Percentiles rank a stretch among this genome's conserved stretches.
Evolutionary conservation across 2,329 filamentous ascomycete genomes (phyloP).

Genomic region (Neonectria hederae): DNA sequence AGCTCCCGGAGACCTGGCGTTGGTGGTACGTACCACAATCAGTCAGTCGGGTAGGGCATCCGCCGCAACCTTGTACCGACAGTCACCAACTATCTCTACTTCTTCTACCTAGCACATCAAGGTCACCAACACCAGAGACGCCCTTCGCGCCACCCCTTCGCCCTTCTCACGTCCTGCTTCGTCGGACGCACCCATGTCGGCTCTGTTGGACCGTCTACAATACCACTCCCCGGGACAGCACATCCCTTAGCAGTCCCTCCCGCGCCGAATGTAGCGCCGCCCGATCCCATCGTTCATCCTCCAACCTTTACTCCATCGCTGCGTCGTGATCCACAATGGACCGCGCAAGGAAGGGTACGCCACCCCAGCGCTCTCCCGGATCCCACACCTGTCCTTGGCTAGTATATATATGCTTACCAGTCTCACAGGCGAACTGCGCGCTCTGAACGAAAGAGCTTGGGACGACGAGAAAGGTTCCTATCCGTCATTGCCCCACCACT

Average conservation of each 20-base stretch:
- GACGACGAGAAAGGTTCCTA: conserved; percentile 80
- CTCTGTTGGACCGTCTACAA: conserved; percentile 48
- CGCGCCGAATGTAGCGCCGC: conserved; percentile 59
- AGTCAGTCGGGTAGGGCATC: conserved; percentile 16
- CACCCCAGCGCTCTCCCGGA: not conserved
- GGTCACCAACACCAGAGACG: conserved; percentile 34
- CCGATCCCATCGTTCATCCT: conserved; percentile 32
- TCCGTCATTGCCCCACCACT: conserved; percentile 29
- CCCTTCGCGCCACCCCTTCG: conserved; percentile 32
- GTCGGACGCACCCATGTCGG: conserved; percentile 52
- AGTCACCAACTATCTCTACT: conserved; percentile 26
- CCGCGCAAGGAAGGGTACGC: conserved; percentile 71
- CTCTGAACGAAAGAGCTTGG: conserved; percentile 89
- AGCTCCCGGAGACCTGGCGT: not conserved
- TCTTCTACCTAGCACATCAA: conserved; percentile 19
- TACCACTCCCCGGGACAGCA: conserved; percentile 49
- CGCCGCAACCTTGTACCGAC: conserved; percentile 22
- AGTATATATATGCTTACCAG: conserved; percentile 26
- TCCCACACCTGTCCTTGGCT: not conserved
- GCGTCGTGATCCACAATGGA: conserved; percentile 63
- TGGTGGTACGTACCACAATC: not conserved
- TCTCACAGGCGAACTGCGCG: conserved; percentile 82
- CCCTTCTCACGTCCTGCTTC: conserved; percentile 38
- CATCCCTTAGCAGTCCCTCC: conserved; percentile 55
- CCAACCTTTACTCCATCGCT: conserved; percentile 40